A percentile compares a stretch with the other conserved stretches of the same genome.
Conservation (phyloP, 2,329 filamentous ascomycete species). For the Trichoderma koningii region DNA sequence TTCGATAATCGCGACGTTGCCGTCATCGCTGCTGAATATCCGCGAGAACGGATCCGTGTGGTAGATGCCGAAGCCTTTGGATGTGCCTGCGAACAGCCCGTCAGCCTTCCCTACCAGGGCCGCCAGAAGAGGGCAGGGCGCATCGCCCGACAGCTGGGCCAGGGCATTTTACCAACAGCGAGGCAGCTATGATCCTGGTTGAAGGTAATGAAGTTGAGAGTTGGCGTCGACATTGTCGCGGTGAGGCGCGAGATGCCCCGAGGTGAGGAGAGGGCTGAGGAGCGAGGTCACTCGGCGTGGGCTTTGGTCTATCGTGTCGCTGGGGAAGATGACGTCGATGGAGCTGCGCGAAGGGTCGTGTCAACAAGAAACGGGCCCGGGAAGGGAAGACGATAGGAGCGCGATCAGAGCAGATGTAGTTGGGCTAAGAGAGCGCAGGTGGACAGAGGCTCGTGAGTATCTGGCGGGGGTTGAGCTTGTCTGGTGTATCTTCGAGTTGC, state of each 20-base stretch:
- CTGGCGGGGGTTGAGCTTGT: slow-evolving; percentile 8
- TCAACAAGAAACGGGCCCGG: not conserved
- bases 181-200: slow-evolving; percentile 99
- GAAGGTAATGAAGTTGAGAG: slow-evolving; percentile 97
- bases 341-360: slow-evolving; percentile 6
- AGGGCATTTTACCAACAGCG: slow-evolving; percentile 74
- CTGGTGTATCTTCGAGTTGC: no score
- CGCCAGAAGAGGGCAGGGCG: not conserved
- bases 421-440: not conserved
- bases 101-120: not conserved
- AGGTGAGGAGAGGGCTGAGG: not conserved
- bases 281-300: slow-evolving; percentile 2
- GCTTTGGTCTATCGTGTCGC: not conserved
- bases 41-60: slow-evolving; percentile 95
- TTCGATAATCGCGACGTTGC: slow-evolving; percentile 93
- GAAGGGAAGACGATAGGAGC: not conserved
- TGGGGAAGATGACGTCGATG: slow-evolving; percentile 16
- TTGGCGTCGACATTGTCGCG: slow-evolving; percentile 61
- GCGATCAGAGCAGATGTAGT: not conserved
- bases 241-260: slow-evolving; percentile 32
- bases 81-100: slow-evolving; percentile 64
- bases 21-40: slow-evolving; percentile 91
- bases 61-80: slow-evolving; percentile 93
- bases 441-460: not conserved
- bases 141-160: not conserved